Evolutionary conservation across 805 yeast genomes (phyloP), one percentile per base, ranked within the genome.

Genomic region (Candida dajiaensis): DNA sequence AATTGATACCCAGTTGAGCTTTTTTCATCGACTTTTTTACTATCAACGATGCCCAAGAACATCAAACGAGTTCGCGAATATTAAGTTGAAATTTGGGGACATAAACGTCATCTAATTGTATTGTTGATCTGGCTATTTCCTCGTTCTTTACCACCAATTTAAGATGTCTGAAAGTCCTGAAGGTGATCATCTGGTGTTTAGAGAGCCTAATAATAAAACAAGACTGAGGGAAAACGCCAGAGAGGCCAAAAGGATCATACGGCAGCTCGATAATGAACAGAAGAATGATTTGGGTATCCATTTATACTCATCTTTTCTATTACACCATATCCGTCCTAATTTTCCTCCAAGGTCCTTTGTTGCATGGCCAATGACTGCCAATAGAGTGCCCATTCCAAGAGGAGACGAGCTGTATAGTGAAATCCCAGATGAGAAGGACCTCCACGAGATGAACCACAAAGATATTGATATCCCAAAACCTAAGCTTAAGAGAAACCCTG

Each of bases 221-320:
- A 18, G 20, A 11, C 36, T 9, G 36, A 33, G 16, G 13, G 5
- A 3, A 9, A 33, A 33, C 12, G 20, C 20, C 20, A 9, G n/a
- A 20, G 39, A 36, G 12, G 39, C 39, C 23, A 36, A 20, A 12
- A 19, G 8, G 59, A 12, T 70, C 21, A 40, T 74, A 11, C 50
- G 62, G n/a, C 52, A 62, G 7, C 53, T 81, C 21, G 87, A 83
- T 52, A 67, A 67, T 13, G 71, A 72, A 2, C 77, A 72, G 49
- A 62, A 80, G 28, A 62, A 63, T 12, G 89, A 86, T 61, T 63
- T 85, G 26, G 74, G 84, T 0, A 57, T 78, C 2, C 95, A 86
- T 63, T 62, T 87, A 4, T 86, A 83, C 59, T 74, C 85, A 21
- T 59, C 81, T 0, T 68, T 69, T 48, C 65, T 85, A 25, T 61